Evolutionary conservation across 2,329 filamentous ascomycete genomes (phyloP).

Genomic region (Nigrograna mackinnonii): DNA sequence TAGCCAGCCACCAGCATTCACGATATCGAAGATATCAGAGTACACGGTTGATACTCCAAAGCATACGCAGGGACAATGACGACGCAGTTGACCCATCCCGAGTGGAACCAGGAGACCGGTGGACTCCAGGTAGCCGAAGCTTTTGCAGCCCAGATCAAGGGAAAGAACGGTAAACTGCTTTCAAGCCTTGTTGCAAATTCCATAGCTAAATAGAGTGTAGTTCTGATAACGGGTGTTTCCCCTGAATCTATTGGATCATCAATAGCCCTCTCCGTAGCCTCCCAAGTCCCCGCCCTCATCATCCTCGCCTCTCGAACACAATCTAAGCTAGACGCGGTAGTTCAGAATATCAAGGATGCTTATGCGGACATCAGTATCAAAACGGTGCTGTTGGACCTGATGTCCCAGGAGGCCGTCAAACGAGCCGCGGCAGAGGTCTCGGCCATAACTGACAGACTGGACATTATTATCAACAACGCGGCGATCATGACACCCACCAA

Average conservation of each 20-base stretch:
- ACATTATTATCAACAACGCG: slow-evolving; percentile 52
- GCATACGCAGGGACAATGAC: slow-evolving; percentile 9
- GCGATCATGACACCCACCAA: slow-evolving; percentile 38
- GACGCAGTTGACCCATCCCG: slow-evolving; percentile 36
- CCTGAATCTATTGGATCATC: slow-evolving; percentile 34
- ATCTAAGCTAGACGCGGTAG: slow-evolving; percentile 45
- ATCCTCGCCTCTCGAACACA: slow-evolving; percentile 47
- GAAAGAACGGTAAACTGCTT: slow-evolving; percentile 23
- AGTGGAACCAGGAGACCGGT: slow-evolving; percentile 33
- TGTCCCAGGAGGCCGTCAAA: slow-evolving; percentile 39
- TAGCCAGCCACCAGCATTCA: too few species aligned
- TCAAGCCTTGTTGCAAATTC: neutral
- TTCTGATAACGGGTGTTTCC: slow-evolving; percentile 43
- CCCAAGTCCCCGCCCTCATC: slow-evolving; percentile 27
- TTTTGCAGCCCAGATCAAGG: slow-evolving; percentile 27
- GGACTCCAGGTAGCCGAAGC: slow-evolving; percentile 35
- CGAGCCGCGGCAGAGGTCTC: slow-evolving; percentile 36
- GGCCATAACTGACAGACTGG: slow-evolving; percentile 34
- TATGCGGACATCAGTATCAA: slow-evolving; percentile 27
- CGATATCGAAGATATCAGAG: too few species aligned
- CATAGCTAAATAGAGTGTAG: slow-evolving; percentile 8
- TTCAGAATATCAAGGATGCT: slow-evolving; percentile 34
- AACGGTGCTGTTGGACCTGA: slow-evolving; percentile 40
- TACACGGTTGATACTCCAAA: too few species aligned
- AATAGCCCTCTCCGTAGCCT: slow-evolving; percentile 29